Percentiles rank a stretch among this genome's conserved stretches.
Evolutionary conservation across 805 yeast species (phyloP).

Genomic region (Saccharomyces jurei): DNA sequence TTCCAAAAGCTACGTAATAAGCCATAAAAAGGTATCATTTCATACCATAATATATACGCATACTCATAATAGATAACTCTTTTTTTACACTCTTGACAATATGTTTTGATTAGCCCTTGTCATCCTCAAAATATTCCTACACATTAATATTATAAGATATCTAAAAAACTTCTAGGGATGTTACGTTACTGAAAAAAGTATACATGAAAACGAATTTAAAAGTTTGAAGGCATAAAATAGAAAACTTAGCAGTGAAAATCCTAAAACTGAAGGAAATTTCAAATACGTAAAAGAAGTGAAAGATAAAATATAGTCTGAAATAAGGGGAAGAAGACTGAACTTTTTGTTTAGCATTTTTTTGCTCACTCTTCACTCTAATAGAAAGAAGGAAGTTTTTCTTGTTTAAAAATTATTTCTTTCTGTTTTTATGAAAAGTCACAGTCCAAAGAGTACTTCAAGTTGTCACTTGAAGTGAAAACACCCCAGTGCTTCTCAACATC

Average conservation of each 20-base stretch:
- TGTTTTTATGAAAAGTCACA: conserved; percentile 36
- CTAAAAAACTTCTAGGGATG: neutral
- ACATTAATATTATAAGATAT: neutral
- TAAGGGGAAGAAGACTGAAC: neutral
- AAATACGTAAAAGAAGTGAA: neutral
- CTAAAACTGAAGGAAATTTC: neutral
- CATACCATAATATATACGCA: neutral
- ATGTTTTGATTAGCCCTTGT: neutral
- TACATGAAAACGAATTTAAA: neutral
- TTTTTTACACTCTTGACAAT: no score
- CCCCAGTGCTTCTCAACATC: conserved; percentile 96
- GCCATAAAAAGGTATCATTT: neutral
- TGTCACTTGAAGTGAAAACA: conserved; percentile 52
- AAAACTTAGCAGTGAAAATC: neutral
- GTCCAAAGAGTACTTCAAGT: conserved; percentile 38
- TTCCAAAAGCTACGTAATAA: neutral
- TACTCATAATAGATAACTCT: neutral
- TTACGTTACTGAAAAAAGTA: neutral
- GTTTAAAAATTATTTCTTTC: neutral
- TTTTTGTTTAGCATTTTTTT: neutral
- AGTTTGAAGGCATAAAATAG: neutral
- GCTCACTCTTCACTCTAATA: neutral
- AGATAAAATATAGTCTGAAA: neutral
- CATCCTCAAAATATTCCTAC: neutral
- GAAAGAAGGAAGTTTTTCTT: neutral